Percentiles rank a stretch among this genome's conserved stretches.
These are phyloP conservation scores for Adansonia digitata DNA, from an alignment of 345 rosid genomes.

Conservation along the genomic window DNA sequence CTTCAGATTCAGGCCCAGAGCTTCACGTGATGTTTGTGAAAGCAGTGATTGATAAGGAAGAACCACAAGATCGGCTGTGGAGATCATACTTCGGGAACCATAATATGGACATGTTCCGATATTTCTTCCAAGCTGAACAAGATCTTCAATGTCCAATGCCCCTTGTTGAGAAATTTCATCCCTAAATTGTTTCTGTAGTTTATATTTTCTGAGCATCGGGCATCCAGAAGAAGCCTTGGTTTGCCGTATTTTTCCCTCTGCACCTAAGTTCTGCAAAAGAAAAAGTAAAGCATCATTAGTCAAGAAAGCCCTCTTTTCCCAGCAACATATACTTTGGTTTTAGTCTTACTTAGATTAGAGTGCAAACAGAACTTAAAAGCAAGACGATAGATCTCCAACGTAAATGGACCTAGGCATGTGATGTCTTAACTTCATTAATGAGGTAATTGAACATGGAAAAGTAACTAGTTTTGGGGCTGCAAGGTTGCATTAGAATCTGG, in stretches of 20 bases:
- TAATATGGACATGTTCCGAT: slow-evolving; percentile 88
- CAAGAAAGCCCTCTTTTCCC: slow-evolving; percentile 7
- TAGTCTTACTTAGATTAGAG: background rate
- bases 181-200: slow-evolving; percentile 56
- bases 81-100: slow-evolving; percentile 72
- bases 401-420: background rate
- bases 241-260: slow-evolving; percentile 41
- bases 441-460: background rate
- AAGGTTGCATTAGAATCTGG: background rate
- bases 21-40: slow-evolving; percentile 87
- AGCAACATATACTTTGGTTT: background rate
- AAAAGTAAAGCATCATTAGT: slow-evolving; percentile 10
- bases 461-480: background rate
- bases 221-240: slow-evolving; percentile 67
- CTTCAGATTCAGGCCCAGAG: slow-evolving; percentile 78
- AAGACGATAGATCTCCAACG: background rate
- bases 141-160: slow-evolving; percentile 90
- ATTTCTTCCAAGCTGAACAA: slow-evolving; percentile 60
- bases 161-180: slow-evolving; percentile 46
- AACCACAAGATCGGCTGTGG: slow-evolving; percentile 78
- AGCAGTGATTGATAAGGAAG: slow-evolving; percentile 95
- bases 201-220: slow-evolving; percentile 75
- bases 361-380: background rate
- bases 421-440: background rate
- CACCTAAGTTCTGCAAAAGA: slow-evolving; percentile 49